Evolutionary conservation across 2,329 filamentous ascomycete genomes (phyloP), one percentile per base, ranked within the genome.

Genomic region (Fonsecaea multimorphosa): DNA sequence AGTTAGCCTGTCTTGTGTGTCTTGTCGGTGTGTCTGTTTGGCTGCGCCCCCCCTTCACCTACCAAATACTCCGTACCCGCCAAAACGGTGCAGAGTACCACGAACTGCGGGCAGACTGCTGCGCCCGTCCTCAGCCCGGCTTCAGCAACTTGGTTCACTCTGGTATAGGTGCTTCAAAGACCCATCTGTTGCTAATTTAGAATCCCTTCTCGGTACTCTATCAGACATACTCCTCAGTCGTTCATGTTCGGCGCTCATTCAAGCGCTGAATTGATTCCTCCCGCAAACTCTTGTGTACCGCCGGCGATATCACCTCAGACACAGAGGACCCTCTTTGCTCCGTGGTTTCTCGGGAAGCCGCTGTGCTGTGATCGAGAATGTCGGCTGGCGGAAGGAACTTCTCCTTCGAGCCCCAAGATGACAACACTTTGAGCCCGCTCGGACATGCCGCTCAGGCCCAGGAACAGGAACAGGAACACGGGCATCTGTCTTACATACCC

Each of bases 331-430:
- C 44, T 49, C 44, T 44, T 54, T 53, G 22, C 3, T 22, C 19
- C 12, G 24, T 11, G 36, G 27, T 16, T 31, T 11, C 34, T 67
- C 36, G 59, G 63, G 29, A 32, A 58, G 51, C 59, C 29, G 60
- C 68, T 66, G 63, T 34, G 60, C 68, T 66, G 63, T 38, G 31
- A 56, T 44, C 62, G 44, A 66, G 36, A 57, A 70, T 70, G 68
- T 60, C 68, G 46, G 59, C 34, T 52, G 56, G 56, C 36, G 60
- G 54, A 44, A 67, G 71, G 58, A 60, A 65, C 29, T 74, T 72
- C 59, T 74, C 72, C 34, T 74, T 73, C 61, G 70, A 73, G 51
- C 59, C 67, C n/a, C 59, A 71, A 44, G 67, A 73, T 55, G 70
- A 72, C 63, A 22, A 63, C 24, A 52, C 59, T 44, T 19, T 69